A percentile compares a stretch with the other conserved stretches of the same genome.
These are phyloP conservation scores for Dactylellina parvicollis DNA, from an alignment of 2,329 filamentous ascomycete species.

Conservation along the genomic window DNA sequence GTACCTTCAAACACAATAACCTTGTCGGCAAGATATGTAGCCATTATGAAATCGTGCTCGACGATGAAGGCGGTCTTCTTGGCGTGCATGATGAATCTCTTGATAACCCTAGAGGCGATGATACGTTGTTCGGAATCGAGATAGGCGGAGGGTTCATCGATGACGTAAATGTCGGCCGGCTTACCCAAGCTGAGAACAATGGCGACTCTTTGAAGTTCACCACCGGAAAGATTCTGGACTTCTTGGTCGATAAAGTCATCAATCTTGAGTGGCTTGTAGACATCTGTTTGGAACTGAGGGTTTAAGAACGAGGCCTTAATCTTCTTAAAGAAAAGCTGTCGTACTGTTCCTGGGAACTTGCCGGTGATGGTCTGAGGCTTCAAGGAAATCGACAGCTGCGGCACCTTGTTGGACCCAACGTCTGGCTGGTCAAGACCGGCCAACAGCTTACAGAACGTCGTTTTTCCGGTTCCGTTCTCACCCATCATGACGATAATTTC, in stretches of 20 bases:
- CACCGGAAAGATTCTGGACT: conserved; percentile 97
- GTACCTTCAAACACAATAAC: conserved; percentile 98
- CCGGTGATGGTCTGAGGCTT: conserved; percentile 99
- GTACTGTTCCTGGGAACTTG: conserved; percentile 96
- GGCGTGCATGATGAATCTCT: conserved; percentile 99
- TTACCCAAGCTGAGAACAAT: conserved; percentile 96
- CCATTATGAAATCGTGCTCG: conserved; percentile 99
- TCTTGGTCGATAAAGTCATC: conserved; percentile 99
- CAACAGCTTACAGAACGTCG: conserved; percentile 96
- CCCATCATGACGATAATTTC: conserved; percentile 99
- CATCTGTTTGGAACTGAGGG: conserved; percentile 98
- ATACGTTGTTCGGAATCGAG: conserved; percentile 99
- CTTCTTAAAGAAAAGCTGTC: conserved; percentile 99
- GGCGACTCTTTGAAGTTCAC: conserved; percentile 98
- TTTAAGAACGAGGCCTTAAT: conserved; percentile 97
- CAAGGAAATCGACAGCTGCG: conserved; percentile 97
- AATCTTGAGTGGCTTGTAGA: conserved; percentile 98
- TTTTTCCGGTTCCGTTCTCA: conserved; percentile 99
- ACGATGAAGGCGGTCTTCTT: conserved; percentile 99
- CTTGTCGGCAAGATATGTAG: conserved; percentile 82
- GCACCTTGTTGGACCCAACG: conserved; percentile 74
- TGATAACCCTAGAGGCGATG: conserved; percentile 95
- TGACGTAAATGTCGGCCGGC: conserved; percentile 96
- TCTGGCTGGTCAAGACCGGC: conserved; percentile 95
- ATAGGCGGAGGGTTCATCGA: conserved; percentile 96